Evolutionary conservation across 345 rosid genomes (phyloP).

Genomic region (Isatis tinctoria): DNA sequence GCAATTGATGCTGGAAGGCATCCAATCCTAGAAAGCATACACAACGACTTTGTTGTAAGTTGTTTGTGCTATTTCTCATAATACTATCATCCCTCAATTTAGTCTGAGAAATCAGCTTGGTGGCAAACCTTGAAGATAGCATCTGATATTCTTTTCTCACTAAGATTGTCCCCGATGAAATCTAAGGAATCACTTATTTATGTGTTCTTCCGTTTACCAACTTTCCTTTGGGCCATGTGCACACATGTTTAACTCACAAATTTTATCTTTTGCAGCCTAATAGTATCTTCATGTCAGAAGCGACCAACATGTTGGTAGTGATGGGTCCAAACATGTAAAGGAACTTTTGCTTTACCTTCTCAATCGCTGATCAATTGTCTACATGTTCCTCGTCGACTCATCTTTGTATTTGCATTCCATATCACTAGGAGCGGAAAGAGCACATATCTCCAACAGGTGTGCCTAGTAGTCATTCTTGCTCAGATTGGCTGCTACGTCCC

Average conservation of each 20-base stretch:
- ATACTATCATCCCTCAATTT: slow-evolving; percentile 1
- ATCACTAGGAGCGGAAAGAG: slow-evolving; percentile 94
- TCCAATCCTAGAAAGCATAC: slow-evolving; percentile 89
- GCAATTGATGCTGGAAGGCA: slow-evolving; percentile 97
- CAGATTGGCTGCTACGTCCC: slow-evolving; percentile 97
- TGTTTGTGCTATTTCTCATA: slow-evolving; percentile 9
- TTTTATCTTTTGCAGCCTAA: slow-evolving; percentile 61
- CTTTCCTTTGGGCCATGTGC: background rate
- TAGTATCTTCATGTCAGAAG: slow-evolving; percentile 86
- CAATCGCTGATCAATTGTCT: background rate
- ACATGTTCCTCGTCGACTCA: slow-evolving; percentile 5
- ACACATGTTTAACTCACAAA: background rate
- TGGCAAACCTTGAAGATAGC: background rate
- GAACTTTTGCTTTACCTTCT: slow-evolving; percentile 6
- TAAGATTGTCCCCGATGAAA: background rate
- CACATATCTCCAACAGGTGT: slow-evolving; percentile 97
- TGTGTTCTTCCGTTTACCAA: background rate
- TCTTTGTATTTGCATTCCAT: slow-evolving; percentile 14
- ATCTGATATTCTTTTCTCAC: background rate
- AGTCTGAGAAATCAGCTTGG: slow-evolving; percentile 11
- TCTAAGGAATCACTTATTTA: background rate
- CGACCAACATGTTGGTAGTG: slow-evolving; percentile 85
- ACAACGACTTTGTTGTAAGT: slow-evolving; percentile 74
- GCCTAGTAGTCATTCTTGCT: slow-evolving; percentile 87
- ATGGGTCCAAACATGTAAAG: slow-evolving; percentile 95